Conservation (phyloP, 164 flowering plant genomes). For the Pachysandra terminalis region DNA sequence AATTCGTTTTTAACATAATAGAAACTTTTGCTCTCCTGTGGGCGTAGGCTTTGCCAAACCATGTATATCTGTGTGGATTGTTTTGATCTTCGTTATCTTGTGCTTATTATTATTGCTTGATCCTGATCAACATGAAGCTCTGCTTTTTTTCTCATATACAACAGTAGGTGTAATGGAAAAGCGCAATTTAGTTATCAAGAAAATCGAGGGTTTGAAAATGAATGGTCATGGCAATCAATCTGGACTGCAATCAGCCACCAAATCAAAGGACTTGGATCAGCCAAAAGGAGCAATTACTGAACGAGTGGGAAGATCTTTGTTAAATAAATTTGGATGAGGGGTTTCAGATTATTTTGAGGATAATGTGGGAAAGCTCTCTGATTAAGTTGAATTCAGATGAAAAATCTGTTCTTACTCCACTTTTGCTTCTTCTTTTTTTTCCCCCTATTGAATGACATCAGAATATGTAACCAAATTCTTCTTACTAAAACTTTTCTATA, state of each 20-base stretch:
- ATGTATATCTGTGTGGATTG: no score
- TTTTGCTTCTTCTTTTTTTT: not conserved
- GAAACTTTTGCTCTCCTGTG: no score
- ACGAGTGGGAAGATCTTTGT: not conserved
- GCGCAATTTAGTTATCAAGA: constrained; percentile 4
- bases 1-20: no score
- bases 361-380: not conserved
- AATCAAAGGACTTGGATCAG: not conserved
- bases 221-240: constrained; percentile 9
- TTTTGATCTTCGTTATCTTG: no score
- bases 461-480: not conserved
- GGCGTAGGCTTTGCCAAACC: no score
- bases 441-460: not conserved
- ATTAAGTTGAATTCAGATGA: no score
- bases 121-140: no score
- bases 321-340: not conserved
- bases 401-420: no score
- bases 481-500: not conserved
- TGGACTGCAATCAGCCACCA: not conserved
- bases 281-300: not conserved
- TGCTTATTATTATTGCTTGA: no score
- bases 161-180: constrained; percentile 9
- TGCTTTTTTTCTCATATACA: not conserved
- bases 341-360: not conserved
- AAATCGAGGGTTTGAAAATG: constrained; percentile 8